These are phyloP conservation scores for Irpex lacteus DNA, from an alignment of 1,284 basidiomycete species.

Conservation along the genomic window DNA sequence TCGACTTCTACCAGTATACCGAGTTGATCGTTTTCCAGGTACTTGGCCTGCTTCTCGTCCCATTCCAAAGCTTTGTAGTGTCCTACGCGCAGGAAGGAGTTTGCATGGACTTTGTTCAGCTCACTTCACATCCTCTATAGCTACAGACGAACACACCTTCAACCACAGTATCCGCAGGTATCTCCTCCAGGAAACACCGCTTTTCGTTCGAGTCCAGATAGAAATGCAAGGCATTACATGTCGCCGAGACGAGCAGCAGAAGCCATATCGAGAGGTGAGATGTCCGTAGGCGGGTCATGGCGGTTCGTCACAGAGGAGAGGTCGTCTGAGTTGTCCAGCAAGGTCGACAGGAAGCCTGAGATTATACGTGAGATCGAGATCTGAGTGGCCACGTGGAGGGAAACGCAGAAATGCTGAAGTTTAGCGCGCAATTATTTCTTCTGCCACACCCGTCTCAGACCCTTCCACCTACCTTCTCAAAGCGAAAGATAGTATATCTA, in stretches of 20 bases:
- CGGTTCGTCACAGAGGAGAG: constrained; percentile 21
- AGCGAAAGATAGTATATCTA: constrained; percentile 1
- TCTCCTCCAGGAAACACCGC: constrained; percentile 95
- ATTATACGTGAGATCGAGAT: constrained; percentile 8
- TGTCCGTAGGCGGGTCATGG: constrained; percentile 25
- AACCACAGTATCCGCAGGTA: constrained; percentile 95
- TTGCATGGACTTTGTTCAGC: constrained; percentile 2
- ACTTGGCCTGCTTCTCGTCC: constrained; percentile 71
- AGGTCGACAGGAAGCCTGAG: background rate
- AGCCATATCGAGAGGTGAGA: constrained; percentile 35
- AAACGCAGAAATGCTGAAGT: background rate
- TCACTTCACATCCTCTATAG: background rate
- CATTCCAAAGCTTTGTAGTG: constrained; percentile 92
- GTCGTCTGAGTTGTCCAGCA: constrained; percentile 15
- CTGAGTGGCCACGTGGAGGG: constrained; percentile 5
- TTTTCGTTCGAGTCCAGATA: constrained; percentile 92
- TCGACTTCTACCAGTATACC: constrained; percentile 91
- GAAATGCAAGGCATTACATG: constrained; percentile 78
- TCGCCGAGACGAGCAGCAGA: constrained; percentile 38
- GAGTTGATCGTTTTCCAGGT: constrained; percentile 73
- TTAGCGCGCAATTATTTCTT: constrained; percentile 4
- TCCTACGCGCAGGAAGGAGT: constrained; percentile 44
- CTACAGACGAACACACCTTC: constrained; percentile 61
- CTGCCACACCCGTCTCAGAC: background rate
- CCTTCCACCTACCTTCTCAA: background rate